Base-by-base conservation (phyloP, 2,329 filamentous ascomycete genomes). In the Neocucurbitaria cava region DNA sequence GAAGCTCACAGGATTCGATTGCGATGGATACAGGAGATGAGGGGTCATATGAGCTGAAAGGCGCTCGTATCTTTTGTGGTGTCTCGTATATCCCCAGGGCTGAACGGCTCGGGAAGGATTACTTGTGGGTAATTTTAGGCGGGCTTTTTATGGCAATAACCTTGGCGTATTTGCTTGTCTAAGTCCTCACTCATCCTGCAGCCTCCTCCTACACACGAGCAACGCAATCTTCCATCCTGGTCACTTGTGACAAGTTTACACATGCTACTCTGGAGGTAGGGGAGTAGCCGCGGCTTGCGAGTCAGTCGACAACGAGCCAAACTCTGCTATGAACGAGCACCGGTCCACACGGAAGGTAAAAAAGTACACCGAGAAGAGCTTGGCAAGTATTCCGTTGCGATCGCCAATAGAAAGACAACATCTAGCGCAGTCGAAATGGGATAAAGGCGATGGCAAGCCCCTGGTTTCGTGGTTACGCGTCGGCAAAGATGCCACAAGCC, bases 41-140 rank as follows among this genome's bases (percentile, higher is more conserved):
- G 33, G 40, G 35, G 46, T 48, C 46, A 38, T 26, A 26, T 24
- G 20, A 48, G 46, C 39, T 23, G 31, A 28, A 9, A 28, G 6
- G 8, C 8, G 4, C 24, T 58, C 59, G 59, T 58, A 62, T 58
- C 26, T 40, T 46, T 47, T 52, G 23, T 53, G 51, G 56, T 55
- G 50, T 55, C 54, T 62, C 59, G 59, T 62, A 58, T 62, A 18
- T 5, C 44, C 26, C 21, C 20, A 33, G 51, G 51, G 42, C 53
- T 57, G 44, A 54, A 54, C 33, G 39, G 30, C 10, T 44, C 24
- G 45, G 43, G 39, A 48, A 23, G 38, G 38, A 23, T n/a, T 3
- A 18, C 28, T 30, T 23, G 41, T 17, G 11, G 41, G 41, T 43
- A 43, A 43, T 28, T 30, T 30, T 43, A 43, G 24, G 18, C 40